A percentile compares a stretch with the other conserved stretches of the same genome.
phyloP scores from a whole-genome alignment of 2,329 filamentous ascomycete species.

The Capronia epimyces region DNA sequence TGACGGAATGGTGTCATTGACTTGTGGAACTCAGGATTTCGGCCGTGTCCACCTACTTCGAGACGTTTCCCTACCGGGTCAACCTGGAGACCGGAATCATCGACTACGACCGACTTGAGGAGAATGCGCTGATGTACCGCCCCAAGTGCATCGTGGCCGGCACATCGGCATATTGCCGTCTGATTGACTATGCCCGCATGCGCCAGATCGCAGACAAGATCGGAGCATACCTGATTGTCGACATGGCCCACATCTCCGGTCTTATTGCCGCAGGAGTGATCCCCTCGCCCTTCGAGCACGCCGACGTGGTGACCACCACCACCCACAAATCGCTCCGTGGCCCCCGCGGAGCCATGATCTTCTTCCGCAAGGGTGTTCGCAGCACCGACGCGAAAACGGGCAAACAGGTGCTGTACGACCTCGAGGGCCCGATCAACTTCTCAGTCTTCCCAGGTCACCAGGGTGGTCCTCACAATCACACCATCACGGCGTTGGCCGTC shows the following conservation, averaged over 20 bases:
- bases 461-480: conserved; percentile 98
- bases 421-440: conserved; percentile 95
- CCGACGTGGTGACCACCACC: conserved; percentile 95
- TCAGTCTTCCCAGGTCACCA: conserved; percentile 99
- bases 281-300: conserved; percentile 83
- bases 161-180: conserved; percentile 94
- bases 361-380: conserved; percentile 96
- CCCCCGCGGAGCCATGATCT: conserved; percentile 98
- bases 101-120: conserved; percentile 88
- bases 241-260: conserved; percentile 98
- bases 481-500: conserved; percentile 92
- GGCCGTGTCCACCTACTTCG: conserved; percentile 96
- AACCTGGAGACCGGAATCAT: conserved; percentile 76
- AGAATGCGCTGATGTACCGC: conserved; percentile 84
- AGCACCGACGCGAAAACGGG: conserved; percentile 85
- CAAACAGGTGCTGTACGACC: conserved; percentile 83
- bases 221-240: conserved; percentile 88
- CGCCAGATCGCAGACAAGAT: conserved; percentile 90
- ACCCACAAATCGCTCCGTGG: conserved; percentile 99
- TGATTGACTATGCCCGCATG: conserved; percentile 96
- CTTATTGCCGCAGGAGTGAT: conserved; percentile 90
- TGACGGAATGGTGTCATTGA: not conserved
- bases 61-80: conserved; percentile 95
- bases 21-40: conserved; percentile 58
- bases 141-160: conserved; percentile 95